Evolutionary conservation across 192 early-diverging fungal genomes (phyloP), one percentile per base, ranked within the genome.

Genomic region (Diversispora epigaea): DNA sequence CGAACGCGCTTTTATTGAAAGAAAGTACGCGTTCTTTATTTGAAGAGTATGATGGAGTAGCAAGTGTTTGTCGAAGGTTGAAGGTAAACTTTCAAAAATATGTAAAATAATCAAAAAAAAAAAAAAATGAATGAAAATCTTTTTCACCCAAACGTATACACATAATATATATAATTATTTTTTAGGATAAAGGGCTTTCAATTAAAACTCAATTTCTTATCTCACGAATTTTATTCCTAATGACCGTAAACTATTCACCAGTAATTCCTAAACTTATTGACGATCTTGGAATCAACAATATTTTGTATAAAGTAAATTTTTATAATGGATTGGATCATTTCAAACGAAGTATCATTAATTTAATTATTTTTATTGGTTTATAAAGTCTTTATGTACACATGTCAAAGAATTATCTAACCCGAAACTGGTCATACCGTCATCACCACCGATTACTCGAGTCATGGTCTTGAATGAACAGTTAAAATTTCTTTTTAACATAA

Each of bases 161-260:
- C 50, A 54, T 54, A 54, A 49, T 11, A 54, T 54, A 17, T 54
- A 32, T 32, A 54, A 54, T 54, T 54, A 0, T 25, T 41, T 9
- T 21, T 25, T 62, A 82, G 80, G 57, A 66, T 47, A 47, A 79
- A 17, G 49, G 76, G 7, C 54, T 86, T 7, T 83, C 83, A 17
- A 68, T 80, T 7, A 86, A 89, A 47, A 79, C 84, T 14, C 84
- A 85, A 67, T 93, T 93, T 76, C 78, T 93, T 25, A 74, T 84
- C 7, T 78, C 83, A 52, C 83, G 91, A 55, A 85, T 94, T 63
- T 78, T 93, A 10, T 93, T 93, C 77, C 75, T 94, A 41, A 75
- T 89, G 44, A 92, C 90, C 5, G 85, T 88, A 22, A 69, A 79
- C n/a, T 70, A 82, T 7, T 41, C 63, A 19, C 71, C 78, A 39